Base-by-base conservation (phyloP, 495 filamentous ascomycete genomes). In the Penicillium tannophilum region DNA sequence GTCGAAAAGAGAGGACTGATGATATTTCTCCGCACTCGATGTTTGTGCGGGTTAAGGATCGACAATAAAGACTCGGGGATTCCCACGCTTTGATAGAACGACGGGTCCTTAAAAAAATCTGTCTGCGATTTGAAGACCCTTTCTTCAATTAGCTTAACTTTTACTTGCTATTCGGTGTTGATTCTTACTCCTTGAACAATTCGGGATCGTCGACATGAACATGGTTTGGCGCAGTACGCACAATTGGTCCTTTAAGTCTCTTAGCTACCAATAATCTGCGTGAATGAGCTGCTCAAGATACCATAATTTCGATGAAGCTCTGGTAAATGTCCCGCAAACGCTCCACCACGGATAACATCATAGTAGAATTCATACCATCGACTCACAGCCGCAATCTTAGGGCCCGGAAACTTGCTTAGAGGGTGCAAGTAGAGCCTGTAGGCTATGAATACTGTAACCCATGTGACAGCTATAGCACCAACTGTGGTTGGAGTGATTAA, bases 151-250 rank as follows among this genome's bases (percentile, higher is more conserved):
- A 41, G 39, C 39, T n/a, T 0, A 12, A 36, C 7, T 9, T 11
- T 12, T 36, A 36, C 33, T 36, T 11, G 0, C 10, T 36, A 12
- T 36, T 36, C 12, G 33, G 10, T 8, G 12, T 14, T 6, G 7
- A 17, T 17, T 17, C 39, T n/a, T 41, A 41, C 39, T 41, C 39
- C n/a, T 41, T 41, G 14, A 17, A 41, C 17, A 41, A 47, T 4
- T 47, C 44, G 19, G 44, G 44, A 24, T 47, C 44, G 44, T 47
- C 14, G 44, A 47, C 24, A 9, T 47, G 44, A n/a, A 47, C 19
- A 23, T 47, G 20, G 44, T 47, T 47, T 16, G 44, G 44, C 10
- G 20, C 19, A 28, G 24, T 28, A 12, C 44, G 44, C 20, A 47
- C 19, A 28, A 47, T 26, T 5, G 44, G 44, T 41, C 39, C 39